phyloP scores from a whole-genome alignment of 441 rosid genomes.

The Croton laevigatus region DNA sequence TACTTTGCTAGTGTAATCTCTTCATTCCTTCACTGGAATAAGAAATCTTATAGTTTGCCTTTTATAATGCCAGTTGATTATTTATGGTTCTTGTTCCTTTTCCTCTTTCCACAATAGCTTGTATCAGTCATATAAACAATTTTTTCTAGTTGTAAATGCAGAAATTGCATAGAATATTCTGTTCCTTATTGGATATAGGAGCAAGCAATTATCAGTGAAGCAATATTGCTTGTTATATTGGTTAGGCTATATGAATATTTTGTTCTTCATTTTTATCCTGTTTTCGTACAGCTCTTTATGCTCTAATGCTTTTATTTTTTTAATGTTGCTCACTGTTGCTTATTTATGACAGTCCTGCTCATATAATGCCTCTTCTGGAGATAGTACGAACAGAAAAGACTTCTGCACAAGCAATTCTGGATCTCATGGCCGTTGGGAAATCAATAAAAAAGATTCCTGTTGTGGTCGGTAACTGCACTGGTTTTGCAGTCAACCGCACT shows the following conservation, averaged over 20 bases:
- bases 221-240: background rate
- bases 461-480: conserved; percentile 93
- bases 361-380: conserved; percentile 96
- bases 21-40: background rate
- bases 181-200: background rate
- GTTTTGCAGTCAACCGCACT: conserved; percentile 91
- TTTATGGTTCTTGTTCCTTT: background rate
- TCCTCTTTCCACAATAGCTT: background rate
- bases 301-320: background rate
- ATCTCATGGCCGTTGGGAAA: conserved; percentile 87
- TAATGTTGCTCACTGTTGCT: conserved; percentile 19
- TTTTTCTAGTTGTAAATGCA: background rate
- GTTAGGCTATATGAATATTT: background rate
- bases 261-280: conserved; percentile 2
- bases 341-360: conserved; percentile 75
- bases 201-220: background rate
- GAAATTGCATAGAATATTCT: background rate
- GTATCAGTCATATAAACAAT: background rate
- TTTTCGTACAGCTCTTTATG: background rate
- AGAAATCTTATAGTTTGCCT: background rate
- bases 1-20: background rate
- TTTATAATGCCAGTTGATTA: background rate
- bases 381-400: conserved; percentile 81
- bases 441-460: conserved; percentile 88
- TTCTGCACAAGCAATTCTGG: conserved; percentile 84